These are phyloP conservation scores for Cladophialophora bantiana DNA, from an alignment of 2,329 filamentous ascomycete genomes.

Conservation along the genomic window DNA sequence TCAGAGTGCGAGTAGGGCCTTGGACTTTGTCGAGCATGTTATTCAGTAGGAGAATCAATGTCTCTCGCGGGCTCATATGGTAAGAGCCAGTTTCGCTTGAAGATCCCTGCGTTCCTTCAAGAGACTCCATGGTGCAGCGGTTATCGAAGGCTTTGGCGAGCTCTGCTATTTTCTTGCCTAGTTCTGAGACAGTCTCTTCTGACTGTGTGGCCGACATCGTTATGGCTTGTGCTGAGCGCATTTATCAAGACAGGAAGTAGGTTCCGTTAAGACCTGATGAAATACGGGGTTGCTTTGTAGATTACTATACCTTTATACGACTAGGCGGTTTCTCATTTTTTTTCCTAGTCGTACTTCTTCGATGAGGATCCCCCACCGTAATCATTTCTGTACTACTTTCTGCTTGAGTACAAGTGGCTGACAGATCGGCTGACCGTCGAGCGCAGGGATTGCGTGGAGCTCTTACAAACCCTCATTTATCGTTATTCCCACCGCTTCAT, in stretches of 20 bases:
- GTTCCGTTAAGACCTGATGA: not conserved
- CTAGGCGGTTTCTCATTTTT: not conserved
- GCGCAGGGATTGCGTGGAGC: not conserved
- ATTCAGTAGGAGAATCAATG: not conserved
- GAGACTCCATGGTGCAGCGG: not conserved
- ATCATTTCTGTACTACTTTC: not conserved
- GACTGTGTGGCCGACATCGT: not conserved
- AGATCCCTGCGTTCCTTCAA: not conserved
- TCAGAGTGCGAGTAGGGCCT: constrained; percentile 7
- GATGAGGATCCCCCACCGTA: not conserved
- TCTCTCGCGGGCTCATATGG: not conserved
- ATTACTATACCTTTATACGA: not conserved
- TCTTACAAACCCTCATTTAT: too few species aligned
- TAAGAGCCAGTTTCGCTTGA: not conserved
- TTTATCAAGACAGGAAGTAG: not conserved
- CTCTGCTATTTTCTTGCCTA: not conserved
- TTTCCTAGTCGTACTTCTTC: not conserved
- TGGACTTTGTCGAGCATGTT: constrained; percentile 4
- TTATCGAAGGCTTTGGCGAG: not conserved
- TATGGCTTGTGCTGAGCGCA: not conserved
- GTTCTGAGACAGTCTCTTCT: not conserved
- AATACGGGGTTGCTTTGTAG: not conserved
- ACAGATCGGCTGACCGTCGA: not conserved
- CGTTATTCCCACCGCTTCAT: too few species aligned
- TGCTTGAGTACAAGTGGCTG: not conserved